These are phyloP conservation scores for Isochrysis galbana DNA, from an alignment of 78 protist species.

Conservation along the genomic window DNA sequence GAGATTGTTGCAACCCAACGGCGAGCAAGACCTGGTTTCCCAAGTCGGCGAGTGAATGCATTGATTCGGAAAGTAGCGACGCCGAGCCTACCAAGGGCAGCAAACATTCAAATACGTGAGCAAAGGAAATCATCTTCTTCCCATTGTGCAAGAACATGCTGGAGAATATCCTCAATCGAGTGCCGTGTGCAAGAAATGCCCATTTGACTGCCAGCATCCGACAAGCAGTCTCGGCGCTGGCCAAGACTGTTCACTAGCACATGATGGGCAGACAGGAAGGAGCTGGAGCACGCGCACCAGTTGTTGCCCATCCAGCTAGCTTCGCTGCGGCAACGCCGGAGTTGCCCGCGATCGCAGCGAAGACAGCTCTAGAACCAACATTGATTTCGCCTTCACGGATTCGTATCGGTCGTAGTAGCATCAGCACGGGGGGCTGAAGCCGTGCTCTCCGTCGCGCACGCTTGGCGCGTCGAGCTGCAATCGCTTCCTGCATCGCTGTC, in stretches of 20 bases:
- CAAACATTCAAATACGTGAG: no score
- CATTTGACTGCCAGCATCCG: no score
- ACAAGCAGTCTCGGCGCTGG: no score
- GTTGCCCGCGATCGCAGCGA: constrained; percentile 36
- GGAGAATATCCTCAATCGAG: no score
- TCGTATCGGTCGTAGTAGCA: background rate
- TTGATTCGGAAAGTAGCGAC: constrained; percentile 44
- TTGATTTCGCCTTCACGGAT: background rate
- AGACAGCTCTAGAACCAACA: constrained; percentile 23
- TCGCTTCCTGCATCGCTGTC: background rate
- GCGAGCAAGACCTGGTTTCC: constrained; percentile 34
- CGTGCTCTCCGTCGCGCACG: background rate
- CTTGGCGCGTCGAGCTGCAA: background rate
- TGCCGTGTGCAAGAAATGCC: no score
- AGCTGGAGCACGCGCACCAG: no score
- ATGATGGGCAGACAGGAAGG: no score
- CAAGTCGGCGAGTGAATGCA: constrained; percentile 59
- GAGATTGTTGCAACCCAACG: constrained; percentile 4
- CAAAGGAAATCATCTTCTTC: no score
- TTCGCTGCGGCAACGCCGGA: constrained; percentile 5
- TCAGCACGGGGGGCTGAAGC: background rate
- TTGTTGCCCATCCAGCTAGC: background rate
- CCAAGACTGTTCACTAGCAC: no score
- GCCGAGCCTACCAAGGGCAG: no score
- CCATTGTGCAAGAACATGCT: no score